phyloP scores from a whole-genome alignment of 805 yeast genomes.

The Yamadazyma scolyti region DNA sequence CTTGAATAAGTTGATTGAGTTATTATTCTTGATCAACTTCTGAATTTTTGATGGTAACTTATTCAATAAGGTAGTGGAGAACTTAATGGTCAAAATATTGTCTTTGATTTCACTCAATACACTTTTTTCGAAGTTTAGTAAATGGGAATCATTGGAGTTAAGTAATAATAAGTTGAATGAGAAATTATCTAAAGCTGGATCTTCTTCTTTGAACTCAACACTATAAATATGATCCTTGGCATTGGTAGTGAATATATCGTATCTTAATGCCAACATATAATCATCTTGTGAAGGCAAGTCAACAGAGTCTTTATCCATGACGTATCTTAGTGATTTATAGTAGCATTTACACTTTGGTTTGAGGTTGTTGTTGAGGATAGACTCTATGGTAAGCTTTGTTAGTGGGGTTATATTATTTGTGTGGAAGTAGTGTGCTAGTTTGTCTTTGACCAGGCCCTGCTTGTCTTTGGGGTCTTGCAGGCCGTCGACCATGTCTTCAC shows the following conservation, averaged over 20 bases:
- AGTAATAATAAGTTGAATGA: constrained; percentile 31
- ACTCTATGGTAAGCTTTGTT: constrained; percentile 28
- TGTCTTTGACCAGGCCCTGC: constrained; percentile 6
- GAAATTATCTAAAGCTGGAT: constrained; percentile 21
- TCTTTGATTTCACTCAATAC: constrained; percentile 25
- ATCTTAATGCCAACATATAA: constrained; percentile 29
- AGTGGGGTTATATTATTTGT: constrained; percentile 12
- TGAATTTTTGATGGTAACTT: constrained; percentile 34
- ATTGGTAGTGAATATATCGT: constrained; percentile 31
- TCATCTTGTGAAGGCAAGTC: constrained; percentile 21
- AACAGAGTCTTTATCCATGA: constrained; percentile 6
- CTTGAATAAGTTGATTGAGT: constrained; percentile 30
- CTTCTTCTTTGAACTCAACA: constrained; percentile 9
- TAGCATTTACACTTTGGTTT: constrained; percentile 27
- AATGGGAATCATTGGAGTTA: constrained; percentile 36
- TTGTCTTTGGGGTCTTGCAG: neutral
- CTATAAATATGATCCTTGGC: constrained; percentile 3
- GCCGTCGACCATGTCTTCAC: too few relatives aligned
- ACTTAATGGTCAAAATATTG: constrained; percentile 18
- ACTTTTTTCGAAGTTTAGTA: constrained; percentile 29
- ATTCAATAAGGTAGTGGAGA: constrained; percentile 18
- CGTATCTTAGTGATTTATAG: constrained; percentile 17
- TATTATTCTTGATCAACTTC: constrained; percentile 25
- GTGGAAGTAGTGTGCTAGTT: constrained; percentile 16
- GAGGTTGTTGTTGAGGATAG: constrained; percentile 21